Base-by-base conservation (phyloP, 805 yeast species). In the Lipomyces sp. region DNA sequence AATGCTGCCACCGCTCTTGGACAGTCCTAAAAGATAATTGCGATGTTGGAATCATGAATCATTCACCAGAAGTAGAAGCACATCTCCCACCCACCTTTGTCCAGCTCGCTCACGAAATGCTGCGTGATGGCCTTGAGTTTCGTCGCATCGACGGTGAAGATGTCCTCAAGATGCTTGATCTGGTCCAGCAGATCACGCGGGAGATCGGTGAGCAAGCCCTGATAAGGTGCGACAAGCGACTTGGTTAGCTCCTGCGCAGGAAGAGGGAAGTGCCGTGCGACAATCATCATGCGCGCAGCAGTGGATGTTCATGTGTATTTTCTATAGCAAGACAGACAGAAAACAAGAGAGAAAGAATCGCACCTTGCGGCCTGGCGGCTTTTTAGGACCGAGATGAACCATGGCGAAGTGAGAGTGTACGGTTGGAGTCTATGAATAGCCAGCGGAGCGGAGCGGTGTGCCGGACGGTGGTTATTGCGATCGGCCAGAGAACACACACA, bases 361-460 rank as follows among this genome's bases (percentile, higher is more conserved):
- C 36, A 81, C 83, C 69, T 81, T 84, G 74, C 93, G 83, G 67
- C 80, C 78, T 57, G 86, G 90, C 48, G 93, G 93, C 61, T 78
- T 79, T 68, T 84, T 82, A 56, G 95, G 91, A 66, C 93, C 95
- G 65, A 85, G 76, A 70, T 81, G 86, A 69, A 85, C 95, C 95
- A 85, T 85, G 61, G 53, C 70, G 46, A 26, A 19, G 18, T 18
- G 21, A 19, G 8, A 6, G 39, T 36, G 24, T 6, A 19, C 11
- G 6, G 6, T 7, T 18, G 23, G 16, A 7, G 26, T 11, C 6
- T 36, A 8, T 8, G n/a, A 11, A 7, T 8, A 8, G 18, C n/a
- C 7, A 34, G 18, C 7, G 16, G 7, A 16, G 19, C 16, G 11
- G 37, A 16, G 7, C 19, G 8, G 37, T n/a, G n/a, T 13, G 13